phyloP scores from a whole-genome alignment of 75 land plant genomes.

The Gnetum montanum region DNA sequence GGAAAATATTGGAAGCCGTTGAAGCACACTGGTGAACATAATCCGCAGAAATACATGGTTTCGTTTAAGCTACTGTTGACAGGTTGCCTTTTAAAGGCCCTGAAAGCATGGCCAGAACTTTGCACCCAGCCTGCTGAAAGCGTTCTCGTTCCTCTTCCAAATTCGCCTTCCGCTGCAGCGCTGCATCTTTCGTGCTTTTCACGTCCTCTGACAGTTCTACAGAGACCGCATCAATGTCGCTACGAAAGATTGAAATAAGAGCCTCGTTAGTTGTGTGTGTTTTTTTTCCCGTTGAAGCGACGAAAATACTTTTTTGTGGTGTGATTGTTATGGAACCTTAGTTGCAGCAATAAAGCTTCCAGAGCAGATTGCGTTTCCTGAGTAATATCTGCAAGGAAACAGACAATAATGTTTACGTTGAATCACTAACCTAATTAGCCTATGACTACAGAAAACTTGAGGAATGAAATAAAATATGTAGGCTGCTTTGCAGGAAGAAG shows the following conservation, averaged over 20 bases:
- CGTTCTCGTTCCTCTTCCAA: slow-evolving; percentile 51
- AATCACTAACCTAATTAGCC: too few species aligned
- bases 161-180: slow-evolving; percentile 17
- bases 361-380: slow-evolving; percentile 26
- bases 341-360: slow-evolving; percentile 34
- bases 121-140: slow-evolving; percentile 42
- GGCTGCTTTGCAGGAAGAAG: too few species aligned
- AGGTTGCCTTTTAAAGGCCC: too few species aligned
- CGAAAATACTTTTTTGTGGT: background rate
- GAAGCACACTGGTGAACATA: too few species aligned
- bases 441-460: too few species aligned
- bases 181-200: slow-evolving; percentile 24
- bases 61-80: too few species aligned
- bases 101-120: slow-evolving; percentile 39
- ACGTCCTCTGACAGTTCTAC: slow-evolving; percentile 39
- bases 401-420: background rate
- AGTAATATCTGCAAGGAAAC: slow-evolving; percentile 24
- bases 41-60: too few species aligned
- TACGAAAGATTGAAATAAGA: too few species aligned
- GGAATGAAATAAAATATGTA: too few species aligned
- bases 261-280: background rate
- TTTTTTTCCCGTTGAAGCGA: background rate
- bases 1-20: too few species aligned
- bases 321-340: slow-evolving; percentile 17
- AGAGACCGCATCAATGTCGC: slow-evolving; percentile 42